Conservation (phyloP, 129 eudicot genomes). For the Arctium minus region DNA sequence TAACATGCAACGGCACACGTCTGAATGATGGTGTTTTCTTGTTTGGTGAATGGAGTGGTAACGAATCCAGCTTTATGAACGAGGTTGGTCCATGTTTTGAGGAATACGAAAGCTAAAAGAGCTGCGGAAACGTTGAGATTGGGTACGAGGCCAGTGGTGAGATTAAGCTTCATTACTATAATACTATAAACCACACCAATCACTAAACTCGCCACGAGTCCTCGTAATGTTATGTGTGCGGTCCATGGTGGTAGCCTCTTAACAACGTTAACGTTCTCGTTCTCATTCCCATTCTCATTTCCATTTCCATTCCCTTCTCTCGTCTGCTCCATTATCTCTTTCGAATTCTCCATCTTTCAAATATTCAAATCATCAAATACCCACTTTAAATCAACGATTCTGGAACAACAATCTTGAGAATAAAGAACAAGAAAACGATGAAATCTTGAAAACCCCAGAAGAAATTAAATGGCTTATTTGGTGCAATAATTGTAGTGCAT, state of each 20-base stretch:
- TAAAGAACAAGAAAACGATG: not conserved
- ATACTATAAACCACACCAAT: conserved; percentile 84
- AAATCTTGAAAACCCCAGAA: conserved; percentile 12
- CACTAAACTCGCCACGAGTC: conserved; percentile 58
- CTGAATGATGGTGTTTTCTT: conserved; percentile 85
- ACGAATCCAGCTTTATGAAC: conserved; percentile 54
- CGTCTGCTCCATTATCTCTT: conserved; percentile 23
- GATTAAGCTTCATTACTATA: conserved; percentile 83
- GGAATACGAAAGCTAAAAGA: conserved; percentile 75
- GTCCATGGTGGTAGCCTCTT: conserved; percentile 81
- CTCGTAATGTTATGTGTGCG: conserved; percentile 66
- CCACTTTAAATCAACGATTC: not conserved
- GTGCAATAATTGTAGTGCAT: conserved; percentile 11
- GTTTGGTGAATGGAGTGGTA: conserved; percentile 63
- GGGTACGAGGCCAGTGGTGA: conserved; percentile 85
- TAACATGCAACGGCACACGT: conserved; percentile 97
- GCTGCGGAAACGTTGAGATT: conserved; percentile 94
- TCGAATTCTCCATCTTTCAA: conserved; percentile 19
- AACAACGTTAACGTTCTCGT: conserved; percentile 24
- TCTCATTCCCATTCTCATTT: not conserved
- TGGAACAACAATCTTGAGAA: not conserved
- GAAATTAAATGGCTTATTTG: not conserved
- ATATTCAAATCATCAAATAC: not conserved
- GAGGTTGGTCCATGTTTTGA: conserved; percentile 68
- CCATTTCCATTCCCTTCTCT: conserved; percentile 18